Percentiles rank a stretch among this genome's conserved stretches.
Conservation (phyloP, 2,329 filamentous ascomycete species). For the Alternaria gansuensis region DNA sequence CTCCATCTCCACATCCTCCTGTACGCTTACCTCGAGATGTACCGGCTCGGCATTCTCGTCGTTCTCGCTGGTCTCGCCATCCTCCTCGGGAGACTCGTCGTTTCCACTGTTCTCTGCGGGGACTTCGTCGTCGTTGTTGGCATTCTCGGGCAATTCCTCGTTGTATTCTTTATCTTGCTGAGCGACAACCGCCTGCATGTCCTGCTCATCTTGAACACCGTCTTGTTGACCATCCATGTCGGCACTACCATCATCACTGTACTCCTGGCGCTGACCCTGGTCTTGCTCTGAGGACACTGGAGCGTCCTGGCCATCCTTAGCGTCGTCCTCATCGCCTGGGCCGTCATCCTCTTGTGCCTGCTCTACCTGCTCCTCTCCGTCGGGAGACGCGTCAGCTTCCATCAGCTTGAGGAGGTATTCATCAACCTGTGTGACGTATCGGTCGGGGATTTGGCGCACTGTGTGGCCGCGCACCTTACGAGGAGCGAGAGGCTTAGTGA, state of each 20-base stretch:
- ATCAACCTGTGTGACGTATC: constrained; percentile 21
- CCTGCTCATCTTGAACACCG: not conserved
- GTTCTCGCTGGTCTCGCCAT: not conserved
- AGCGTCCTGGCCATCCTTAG: not conserved
- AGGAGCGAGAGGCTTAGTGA: constrained; percentile 21
- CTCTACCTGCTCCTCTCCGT: not conserved
- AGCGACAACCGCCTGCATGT: not conserved
- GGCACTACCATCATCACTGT: not conserved
- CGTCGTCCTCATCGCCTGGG: not conserved
- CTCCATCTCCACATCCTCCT: not conserved
- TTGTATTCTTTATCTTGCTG: constrained; percentile 2
- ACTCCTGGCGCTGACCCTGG: constrained; percentile 3
- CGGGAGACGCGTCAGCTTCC: not conserved
- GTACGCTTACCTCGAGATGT: constrained; percentile 1
- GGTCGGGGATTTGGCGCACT: constrained; percentile 40
- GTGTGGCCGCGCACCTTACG: constrained; percentile 43
- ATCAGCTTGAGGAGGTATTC: constrained; percentile 13
- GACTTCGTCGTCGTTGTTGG: not conserved
- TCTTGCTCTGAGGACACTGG: constrained; percentile 10
- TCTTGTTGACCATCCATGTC: constrained; percentile 1
- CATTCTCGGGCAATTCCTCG: not conserved
- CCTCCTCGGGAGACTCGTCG: not conserved
- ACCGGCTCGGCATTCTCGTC: not conserved
- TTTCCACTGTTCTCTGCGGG: not conserved
- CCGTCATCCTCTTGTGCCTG: constrained; percentile 1